Evolutionary conservation across 2,329 filamentous ascomycete species (phyloP).

Genomic region (Ilyonectria mors-panacis): DNA sequence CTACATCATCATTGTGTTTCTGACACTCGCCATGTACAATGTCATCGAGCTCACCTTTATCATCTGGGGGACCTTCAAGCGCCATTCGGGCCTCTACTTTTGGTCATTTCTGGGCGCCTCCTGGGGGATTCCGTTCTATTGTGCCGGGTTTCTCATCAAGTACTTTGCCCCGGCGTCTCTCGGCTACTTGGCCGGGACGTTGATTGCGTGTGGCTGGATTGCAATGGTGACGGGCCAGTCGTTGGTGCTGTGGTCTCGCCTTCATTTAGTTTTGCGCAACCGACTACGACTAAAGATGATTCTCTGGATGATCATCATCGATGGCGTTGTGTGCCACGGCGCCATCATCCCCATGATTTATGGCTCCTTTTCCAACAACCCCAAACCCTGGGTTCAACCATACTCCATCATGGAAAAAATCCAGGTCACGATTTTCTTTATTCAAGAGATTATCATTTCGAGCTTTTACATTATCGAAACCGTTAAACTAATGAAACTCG

Average conservation of each 20-base stretch:
- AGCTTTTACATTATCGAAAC: conserved; percentile 69
- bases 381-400: conserved; percentile 37
- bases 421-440: conserved; percentile 69
- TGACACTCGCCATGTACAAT: conserved; percentile 54
- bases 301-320: conserved; percentile 70
- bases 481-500: conserved; percentile 62
- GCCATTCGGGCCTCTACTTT: conserved; percentile 55
- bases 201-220: conserved; percentile 49
- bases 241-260: conserved; percentile 73
- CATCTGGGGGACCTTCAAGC: conserved; percentile 55
- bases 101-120: conserved; percentile 56
- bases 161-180: conserved; percentile 40
- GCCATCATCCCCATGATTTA: conserved; percentile 69
- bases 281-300: conserved; percentile 62
- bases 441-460: conserved; percentile 70
- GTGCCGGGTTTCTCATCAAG: conserved; percentile 63
- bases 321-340: conserved; percentile 67
- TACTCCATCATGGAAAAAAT: conserved; percentile 68
- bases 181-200: conserved; percentile 40
- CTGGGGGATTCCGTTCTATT: conserved; percentile 55
- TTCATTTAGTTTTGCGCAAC: conserved; percentile 72
- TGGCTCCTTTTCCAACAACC: conserved; percentile 59
- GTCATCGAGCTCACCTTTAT: conserved; percentile 54
- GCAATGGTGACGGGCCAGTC: conserved; percentile 74
- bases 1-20: conserved; percentile 50